phyloP scores from a whole-genome alignment of 805 yeast genomes.

The Sugiyamaella americana region DNA sequence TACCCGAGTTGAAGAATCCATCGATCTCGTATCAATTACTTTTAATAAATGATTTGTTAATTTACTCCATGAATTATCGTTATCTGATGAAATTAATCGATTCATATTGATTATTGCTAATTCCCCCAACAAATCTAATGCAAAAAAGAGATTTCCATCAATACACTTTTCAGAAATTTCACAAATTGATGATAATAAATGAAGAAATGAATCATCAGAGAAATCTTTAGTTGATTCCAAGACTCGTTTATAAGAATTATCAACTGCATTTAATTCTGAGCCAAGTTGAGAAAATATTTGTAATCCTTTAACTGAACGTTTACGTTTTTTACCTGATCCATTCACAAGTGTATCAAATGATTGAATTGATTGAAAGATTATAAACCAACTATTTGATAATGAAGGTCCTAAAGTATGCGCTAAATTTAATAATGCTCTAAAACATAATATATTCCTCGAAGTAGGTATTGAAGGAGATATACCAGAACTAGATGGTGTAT shows the following conservation, averaged over 20 bases:
- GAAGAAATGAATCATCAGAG: slow-evolving; percentile 44
- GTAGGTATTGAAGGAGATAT: not conserved
- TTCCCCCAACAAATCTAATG: slow-evolving; percentile 47
- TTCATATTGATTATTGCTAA: slow-evolving; percentile 46
- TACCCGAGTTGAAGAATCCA: slow-evolving; percentile 42
- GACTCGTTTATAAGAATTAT: slow-evolving; percentile 51
- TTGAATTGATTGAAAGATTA: slow-evolving; percentile 48
- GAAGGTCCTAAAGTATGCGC: slow-evolving; percentile 79
- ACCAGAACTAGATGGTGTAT: not conserved
- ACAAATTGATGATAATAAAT: slow-evolving; percentile 38
- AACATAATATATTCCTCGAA: slow-evolving; percentile 65
- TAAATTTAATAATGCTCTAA: slow-evolving; percentile 70
- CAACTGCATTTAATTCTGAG: slow-evolving; percentile 40
- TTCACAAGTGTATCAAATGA: slow-evolving; percentile 22
- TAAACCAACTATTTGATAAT: slow-evolving; percentile 60
- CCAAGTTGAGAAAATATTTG: slow-evolving; percentile 36
- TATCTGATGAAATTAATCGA: slow-evolving; percentile 35
- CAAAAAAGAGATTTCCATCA: slow-evolving; percentile 34
- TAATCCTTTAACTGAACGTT: slow-evolving; percentile 4
- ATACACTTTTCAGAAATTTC: slow-evolving; percentile 6
- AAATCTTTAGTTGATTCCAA: slow-evolving; percentile 56
- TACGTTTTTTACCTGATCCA: slow-evolving; percentile 10
- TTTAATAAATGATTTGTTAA: slow-evolving; percentile 43
- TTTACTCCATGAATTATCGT: slow-evolving; percentile 39
- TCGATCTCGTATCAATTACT: slow-evolving; percentile 40